These are phyloP conservation scores for Geotrichum aggregatum DNA, from an alignment of 1,139 yeast species.

Conservation along the genomic window DNA sequence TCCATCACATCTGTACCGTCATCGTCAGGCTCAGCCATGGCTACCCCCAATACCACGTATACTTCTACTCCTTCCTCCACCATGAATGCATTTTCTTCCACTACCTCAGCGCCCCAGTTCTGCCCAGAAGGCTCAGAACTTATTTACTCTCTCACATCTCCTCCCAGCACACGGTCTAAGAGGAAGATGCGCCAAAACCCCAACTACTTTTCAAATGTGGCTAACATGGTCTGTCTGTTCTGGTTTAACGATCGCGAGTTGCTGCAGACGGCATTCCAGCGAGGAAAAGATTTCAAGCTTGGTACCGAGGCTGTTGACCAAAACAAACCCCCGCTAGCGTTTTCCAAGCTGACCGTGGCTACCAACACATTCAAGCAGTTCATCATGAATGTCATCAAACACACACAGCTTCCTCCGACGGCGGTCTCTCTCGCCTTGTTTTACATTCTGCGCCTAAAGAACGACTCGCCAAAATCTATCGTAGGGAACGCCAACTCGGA, in stretches of 20 bases:
- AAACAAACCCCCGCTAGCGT: neutral
- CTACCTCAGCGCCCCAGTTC: no score
- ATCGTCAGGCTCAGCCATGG: neutral
- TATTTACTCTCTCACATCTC: neutral
- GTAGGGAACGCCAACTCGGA: slow-evolving; percentile 39
- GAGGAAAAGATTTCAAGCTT: slow-evolving; percentile 16
- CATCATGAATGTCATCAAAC: slow-evolving; percentile 30
- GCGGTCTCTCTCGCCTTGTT: slow-evolving; percentile 38
- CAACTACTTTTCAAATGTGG: slow-evolving; percentile 29
- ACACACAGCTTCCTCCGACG: slow-evolving; percentile 37
- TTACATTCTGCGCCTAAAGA: slow-evolving; percentile 36
- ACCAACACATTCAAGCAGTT: slow-evolving; percentile 28
- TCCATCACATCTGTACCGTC: neutral
- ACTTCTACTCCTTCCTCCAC: neutral
- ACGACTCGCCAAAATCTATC: slow-evolving; percentile 27
- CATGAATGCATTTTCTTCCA: neutral
- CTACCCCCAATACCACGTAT: neutral
- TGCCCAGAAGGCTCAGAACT: no score
- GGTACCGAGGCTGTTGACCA: slow-evolving; percentile 10
- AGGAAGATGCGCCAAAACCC: neutral
- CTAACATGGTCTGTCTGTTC: slow-evolving; percentile 34
- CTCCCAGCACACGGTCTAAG: neutral
- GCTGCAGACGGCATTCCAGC: slow-evolving; percentile 22
- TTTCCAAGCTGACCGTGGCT: slow-evolving; percentile 24
- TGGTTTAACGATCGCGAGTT: slow-evolving; percentile 32